Evolutionary conservation across 306 rosid species (phyloP).

Genomic region (Begonia peltatifolia): DNA sequence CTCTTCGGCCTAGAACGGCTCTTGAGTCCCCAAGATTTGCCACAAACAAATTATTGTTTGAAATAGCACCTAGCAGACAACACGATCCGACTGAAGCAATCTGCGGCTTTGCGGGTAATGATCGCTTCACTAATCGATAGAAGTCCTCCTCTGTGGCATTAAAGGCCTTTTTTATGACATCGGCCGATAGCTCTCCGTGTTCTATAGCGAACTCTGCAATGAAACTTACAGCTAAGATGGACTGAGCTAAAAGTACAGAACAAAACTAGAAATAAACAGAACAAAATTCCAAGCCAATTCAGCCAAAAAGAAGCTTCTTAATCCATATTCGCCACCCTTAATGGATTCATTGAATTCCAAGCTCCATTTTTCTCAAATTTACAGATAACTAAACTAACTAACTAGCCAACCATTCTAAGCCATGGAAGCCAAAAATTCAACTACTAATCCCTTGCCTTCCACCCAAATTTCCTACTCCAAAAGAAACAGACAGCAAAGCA

Average conservation of each 20-base stretch:
- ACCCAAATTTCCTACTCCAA: neutral
- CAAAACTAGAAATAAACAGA: neutral
- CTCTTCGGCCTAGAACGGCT: slow-evolving; percentile 72
- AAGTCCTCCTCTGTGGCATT: slow-evolving; percentile 81
- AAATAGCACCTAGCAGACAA: slow-evolving; percentile 83
- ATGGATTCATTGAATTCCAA: no score
- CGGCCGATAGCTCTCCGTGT: slow-evolving; percentile 74
- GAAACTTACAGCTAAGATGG: slow-evolving; percentile 7
- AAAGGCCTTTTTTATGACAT: slow-evolving; percentile 81
- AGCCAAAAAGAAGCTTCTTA: neutral
- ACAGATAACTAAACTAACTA: no score
- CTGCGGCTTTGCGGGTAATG: slow-evolving; percentile 40
- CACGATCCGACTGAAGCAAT: slow-evolving; percentile 90
- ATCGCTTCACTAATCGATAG: slow-evolving; percentile 51
- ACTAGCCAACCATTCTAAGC: no score
- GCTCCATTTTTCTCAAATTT: no score
- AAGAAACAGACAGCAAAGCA: neutral
- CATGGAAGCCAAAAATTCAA: no score
- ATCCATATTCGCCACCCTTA: neutral
- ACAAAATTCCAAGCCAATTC: neutral
- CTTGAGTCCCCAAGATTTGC: slow-evolving; percentile 96
- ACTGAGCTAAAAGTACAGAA: neutral
- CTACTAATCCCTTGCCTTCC: no score
- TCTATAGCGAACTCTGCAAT: slow-evolving; percentile 63
- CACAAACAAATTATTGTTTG: slow-evolving; percentile 52